phyloP scores from a whole-genome alignment of 768 basidiomycete species.

The Mycena indigotica region DNA sequence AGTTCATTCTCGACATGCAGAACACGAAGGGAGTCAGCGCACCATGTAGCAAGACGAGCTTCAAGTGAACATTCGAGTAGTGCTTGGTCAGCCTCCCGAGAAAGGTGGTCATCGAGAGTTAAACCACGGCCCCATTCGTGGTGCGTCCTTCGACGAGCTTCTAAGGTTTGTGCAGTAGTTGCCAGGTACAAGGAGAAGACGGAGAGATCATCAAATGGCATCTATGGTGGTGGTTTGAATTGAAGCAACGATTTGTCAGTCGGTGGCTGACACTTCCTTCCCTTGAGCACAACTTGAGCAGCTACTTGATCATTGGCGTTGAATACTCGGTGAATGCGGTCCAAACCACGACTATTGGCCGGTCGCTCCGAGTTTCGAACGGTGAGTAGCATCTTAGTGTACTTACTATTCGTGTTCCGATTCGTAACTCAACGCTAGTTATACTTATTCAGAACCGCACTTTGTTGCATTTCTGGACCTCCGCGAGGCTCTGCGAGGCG shows the following conservation, averaged over 20 bases:
- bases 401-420: too few species aligned
- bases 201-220: constrained; percentile 33
- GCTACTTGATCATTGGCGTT: too few species aligned
- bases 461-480: constrained; percentile 93
- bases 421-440: too few species aligned
- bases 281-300: too few species aligned
- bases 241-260: too few species aligned
- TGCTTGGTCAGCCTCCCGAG: constrained; percentile 43
- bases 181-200: constrained; percentile 49
- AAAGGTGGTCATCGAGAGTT: constrained; percentile 48
- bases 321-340: too few species aligned
- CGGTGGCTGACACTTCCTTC: too few species aligned
- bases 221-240: too few species aligned
- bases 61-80: constrained; percentile 44
- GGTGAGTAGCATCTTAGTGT: too few species aligned
- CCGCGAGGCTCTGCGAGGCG: constrained; percentile 74
- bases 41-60: constrained; percentile 57
- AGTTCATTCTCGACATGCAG: neutral
- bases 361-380: too few species aligned
- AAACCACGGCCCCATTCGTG: constrained; percentile 47
- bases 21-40: neutral
- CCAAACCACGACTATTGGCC: too few species aligned
- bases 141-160: constrained; percentile 42
- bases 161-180: constrained; percentile 46
- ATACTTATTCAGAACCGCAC: constrained; percentile 94